phyloP scores from a whole-genome alignment of 208 protist species.

The Crithidia mellificae region DNA sequence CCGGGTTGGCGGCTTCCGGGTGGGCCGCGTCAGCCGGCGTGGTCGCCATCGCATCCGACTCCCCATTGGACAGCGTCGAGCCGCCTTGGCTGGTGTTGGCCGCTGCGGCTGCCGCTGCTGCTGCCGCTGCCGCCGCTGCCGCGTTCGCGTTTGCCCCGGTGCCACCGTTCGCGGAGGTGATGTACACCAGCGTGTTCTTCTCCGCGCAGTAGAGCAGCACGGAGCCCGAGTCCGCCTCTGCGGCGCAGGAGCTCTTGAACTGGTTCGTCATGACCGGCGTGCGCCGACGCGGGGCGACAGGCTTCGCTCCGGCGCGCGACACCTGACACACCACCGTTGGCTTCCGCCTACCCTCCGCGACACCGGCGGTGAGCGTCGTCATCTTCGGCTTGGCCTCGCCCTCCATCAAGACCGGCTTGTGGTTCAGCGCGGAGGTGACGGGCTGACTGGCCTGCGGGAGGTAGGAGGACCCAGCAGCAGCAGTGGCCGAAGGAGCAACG shows the following conservation, averaged over 20 bases:
- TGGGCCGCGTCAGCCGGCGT: neutral
- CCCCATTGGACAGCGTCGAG: neutral
- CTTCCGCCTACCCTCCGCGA: slow-evolving; percentile 3
- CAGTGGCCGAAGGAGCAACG: neutral
- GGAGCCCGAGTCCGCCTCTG: slow-evolving; percentile 35
- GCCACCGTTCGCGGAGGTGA: slow-evolving; percentile 23
- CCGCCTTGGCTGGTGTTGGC: neutral
- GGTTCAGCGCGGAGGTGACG: slow-evolving; percentile 19
- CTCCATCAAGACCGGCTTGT: slow-evolving; percentile 18
- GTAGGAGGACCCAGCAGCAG: neutral
- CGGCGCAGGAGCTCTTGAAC: slow-evolving; percentile 57
- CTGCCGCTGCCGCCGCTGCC: neutral
- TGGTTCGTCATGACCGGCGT: slow-evolving; percentile 50
- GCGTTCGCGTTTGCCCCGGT: no score
- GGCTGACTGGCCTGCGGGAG: slow-evolving; percentile 7
- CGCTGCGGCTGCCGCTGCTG: neutral
- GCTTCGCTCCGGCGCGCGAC: slow-evolving; percentile 9
- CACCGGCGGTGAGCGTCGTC: neutral
- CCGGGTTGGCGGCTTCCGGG: neutral
- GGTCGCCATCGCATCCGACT: neutral
- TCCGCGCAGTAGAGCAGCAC: slow-evolving; percentile 54
- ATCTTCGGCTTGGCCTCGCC: slow-evolving; percentile 1
- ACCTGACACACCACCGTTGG: slow-evolving; percentile 20
- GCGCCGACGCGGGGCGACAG: slow-evolving; percentile 14
- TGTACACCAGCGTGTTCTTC: slow-evolving; percentile 57